These are phyloP conservation scores for Aspergillus pseudotamarii DNA, from an alignment of 2,329 filamentous ascomycete species.

Conservation along the genomic window DNA sequence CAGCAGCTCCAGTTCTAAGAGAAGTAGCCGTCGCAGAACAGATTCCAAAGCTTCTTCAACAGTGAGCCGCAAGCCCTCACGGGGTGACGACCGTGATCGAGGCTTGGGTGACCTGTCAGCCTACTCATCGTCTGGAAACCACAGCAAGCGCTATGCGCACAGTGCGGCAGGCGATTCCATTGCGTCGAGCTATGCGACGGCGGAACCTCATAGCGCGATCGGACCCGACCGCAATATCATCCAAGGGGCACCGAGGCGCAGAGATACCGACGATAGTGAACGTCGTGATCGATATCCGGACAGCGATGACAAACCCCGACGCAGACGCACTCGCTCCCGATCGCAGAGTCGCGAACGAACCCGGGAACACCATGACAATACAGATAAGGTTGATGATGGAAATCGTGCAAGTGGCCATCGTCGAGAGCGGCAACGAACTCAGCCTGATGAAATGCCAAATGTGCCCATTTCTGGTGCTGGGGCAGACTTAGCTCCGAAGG, in stretches of 20 bases:
- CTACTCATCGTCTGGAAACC: conserved; percentile 28
- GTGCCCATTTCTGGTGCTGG: conserved; percentile 27
- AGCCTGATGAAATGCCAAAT: conserved; percentile 30
- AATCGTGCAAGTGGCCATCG: conserved; percentile 19
- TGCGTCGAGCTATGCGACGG: conserved; percentile 44
- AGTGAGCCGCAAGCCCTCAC: conserved; percentile 44
- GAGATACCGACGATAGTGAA: conserved; percentile 28
- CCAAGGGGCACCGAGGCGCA: conserved; percentile 32
- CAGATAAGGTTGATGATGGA: conserved; percentile 22
- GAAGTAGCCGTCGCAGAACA: conserved; percentile 34
- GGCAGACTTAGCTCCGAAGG: conserved; percentile 29
- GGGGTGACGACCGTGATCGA: conserved; percentile 51
- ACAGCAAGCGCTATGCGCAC: conserved; percentile 29
- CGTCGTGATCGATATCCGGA: conserved; percentile 25
- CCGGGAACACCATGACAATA: conserved; percentile 25
- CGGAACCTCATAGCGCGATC: conserved; percentile 34
- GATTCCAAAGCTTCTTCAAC: conserved; percentile 36
- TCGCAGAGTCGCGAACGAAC: conserved; percentile 30
- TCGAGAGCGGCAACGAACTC: conserved; percentile 32
- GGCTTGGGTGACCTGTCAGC: conserved; percentile 39
- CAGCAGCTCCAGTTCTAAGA: conserved; percentile 37
- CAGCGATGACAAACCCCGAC: conserved; percentile 19
- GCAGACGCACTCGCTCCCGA: conserved; percentile 30
- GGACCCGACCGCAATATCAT: conserved; percentile 32
- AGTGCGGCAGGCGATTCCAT: conserved; percentile 35